These are phyloP conservation scores for Epichloe festucae DNA, from an alignment of 2,329 filamentous ascomycete species.

Conservation along the genomic window DNA sequence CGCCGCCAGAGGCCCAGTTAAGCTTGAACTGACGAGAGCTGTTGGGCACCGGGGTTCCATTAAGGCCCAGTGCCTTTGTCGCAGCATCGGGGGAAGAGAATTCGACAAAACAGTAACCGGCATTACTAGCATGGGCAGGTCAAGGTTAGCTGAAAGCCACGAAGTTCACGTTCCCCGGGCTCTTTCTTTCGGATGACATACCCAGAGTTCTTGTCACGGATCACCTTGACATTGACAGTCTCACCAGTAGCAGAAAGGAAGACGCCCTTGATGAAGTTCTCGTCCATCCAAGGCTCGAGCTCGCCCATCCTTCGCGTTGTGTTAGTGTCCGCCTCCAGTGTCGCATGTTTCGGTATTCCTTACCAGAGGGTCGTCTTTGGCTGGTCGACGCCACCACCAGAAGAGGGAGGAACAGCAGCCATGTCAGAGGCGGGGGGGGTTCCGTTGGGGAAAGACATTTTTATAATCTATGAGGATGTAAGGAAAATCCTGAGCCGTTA, in stretches of 20 bases:
- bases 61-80: conserved; percentile 79
- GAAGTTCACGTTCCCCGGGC: neutral
- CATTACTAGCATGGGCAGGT: conserved; percentile 49
- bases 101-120: conserved; percentile 97
- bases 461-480: conserved; percentile 4
- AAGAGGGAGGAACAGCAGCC: conserved; percentile 20
- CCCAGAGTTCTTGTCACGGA: conserved; percentile 98
- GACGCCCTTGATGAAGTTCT: conserved; percentile 93
- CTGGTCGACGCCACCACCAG: conserved; percentile 28
- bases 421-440: conserved; percentile 27
- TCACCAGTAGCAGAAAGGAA: conserved; percentile 84
- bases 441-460: conserved; percentile 26
- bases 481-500: neutral
- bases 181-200: conserved; percentile 27
- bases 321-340: conserved; percentile 7
- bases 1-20: conserved; percentile 97
- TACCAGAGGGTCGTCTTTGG: conserved; percentile 48
- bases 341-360: neutral
- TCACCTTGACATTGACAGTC: conserved; percentile 97
- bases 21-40: conserved; percentile 93
- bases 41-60: conserved; percentile 84
- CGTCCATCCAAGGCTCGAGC: conserved; percentile 97
- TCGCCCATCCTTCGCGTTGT: conserved; percentile 75
- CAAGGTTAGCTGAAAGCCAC: neutral
- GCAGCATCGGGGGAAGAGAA: conserved; percentile 75